Evolutionary conservation across 2,329 filamentous ascomycete species (phyloP).

Genomic region (Harringtonia lauricola): DNA sequence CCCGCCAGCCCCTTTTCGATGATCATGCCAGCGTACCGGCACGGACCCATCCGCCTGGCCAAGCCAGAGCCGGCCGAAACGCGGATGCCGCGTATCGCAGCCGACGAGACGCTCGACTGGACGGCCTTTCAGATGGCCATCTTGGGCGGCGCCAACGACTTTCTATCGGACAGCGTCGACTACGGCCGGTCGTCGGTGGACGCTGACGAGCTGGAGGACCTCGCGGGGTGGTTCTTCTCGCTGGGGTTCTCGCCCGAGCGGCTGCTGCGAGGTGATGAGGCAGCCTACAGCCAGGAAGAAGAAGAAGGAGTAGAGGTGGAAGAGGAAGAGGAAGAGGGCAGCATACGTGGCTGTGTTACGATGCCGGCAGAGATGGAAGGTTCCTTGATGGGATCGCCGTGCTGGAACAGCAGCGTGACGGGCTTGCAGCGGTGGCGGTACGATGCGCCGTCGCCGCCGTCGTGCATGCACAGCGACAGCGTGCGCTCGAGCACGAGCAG

Average conservation of each 20-base stretch:
- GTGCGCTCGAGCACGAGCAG: conserved; percentile 9
- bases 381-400: too few relatives aligned
- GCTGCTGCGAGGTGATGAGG: conserved; percentile 21
- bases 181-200: conserved; percentile 23
- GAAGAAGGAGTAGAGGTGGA: too few relatives aligned
- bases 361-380: neutral
- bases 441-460: neutral
- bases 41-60: conserved; percentile 43
- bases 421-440: too few relatives aligned
- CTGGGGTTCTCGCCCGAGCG: conserved; percentile 36
- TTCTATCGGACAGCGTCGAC: conserved; percentile 32
- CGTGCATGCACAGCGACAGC: conserved; percentile 11
- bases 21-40: conserved; percentile 36
- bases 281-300: conserved; percentile 6
- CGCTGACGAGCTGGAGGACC: conserved; percentile 35
- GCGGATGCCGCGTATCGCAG: conserved; percentile 14
- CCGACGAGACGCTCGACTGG: conserved; percentile 48
- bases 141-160: conserved; percentile 42
- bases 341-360: neutral
- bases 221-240: conserved; percentile 39
- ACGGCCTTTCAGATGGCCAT: conserved; percentile 57
- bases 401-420: too few relatives aligned
- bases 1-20: conserved; percentile 37
- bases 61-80: conserved; percentile 25
- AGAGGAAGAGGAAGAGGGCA: too few relatives aligned